These are phyloP conservation scores for Tricholoma hemisulphureum DNA, from an alignment of 768 basidiomycete species.

Conservation along the genomic window DNA sequence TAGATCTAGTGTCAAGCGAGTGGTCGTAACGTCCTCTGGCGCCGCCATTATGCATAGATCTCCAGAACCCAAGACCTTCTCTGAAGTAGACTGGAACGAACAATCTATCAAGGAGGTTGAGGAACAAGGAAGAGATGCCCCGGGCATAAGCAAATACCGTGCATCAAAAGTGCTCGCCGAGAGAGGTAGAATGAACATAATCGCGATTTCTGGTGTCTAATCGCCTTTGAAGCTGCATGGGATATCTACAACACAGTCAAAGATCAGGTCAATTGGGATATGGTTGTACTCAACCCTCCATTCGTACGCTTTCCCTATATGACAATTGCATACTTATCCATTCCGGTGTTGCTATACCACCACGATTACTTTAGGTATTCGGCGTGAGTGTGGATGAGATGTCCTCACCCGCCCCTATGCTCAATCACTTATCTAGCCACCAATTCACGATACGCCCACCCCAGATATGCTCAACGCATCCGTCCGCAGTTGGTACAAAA, in stretches of 20 bases:
- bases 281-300: slow-evolving; percentile 55
- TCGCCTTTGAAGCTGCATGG: slow-evolving; percentile 38
- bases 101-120: slow-evolving; percentile 42
- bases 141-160: slow-evolving; percentile 44
- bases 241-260: slow-evolving; percentile 44
- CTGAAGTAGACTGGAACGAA: slow-evolving; percentile 63
- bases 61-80: slow-evolving; percentile 31
- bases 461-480: slow-evolving; percentile 41
- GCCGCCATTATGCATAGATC: slow-evolving; percentile 42
- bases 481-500: slow-evolving; percentile 28
- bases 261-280: slow-evolving; percentile 45
- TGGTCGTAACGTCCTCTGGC: slow-evolving; percentile 66
- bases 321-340: neutral
- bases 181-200: slow-evolving; percentile 33
- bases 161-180: slow-evolving; percentile 71
- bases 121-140: slow-evolving; percentile 47
- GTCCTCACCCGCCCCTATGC: neutral
- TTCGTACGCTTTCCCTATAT: slow-evolving; percentile 33
- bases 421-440: slow-evolving; percentile 29
- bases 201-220: neutral
- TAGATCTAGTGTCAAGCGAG: slow-evolving; percentile 53
- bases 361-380: slow-evolving; percentile 23
- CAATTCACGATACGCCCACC: slow-evolving; percentile 38
- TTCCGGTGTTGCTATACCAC: neutral
- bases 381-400: slow-evolving; percentile 22